phyloP scores from a whole-genome alignment of 148 eudicot species.

The Vaccinium darrowii region DNA sequence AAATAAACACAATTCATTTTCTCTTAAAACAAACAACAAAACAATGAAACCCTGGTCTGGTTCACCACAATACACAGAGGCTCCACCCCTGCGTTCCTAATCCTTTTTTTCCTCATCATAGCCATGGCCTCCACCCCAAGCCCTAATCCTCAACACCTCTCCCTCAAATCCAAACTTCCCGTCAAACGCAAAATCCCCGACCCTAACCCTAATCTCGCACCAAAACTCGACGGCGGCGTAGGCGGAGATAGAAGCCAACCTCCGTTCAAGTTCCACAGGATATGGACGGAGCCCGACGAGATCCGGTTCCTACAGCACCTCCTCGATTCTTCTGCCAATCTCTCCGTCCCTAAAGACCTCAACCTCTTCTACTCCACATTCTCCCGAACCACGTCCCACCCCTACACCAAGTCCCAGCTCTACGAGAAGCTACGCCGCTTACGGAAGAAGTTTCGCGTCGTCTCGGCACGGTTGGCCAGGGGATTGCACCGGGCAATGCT shows the following conservation, averaged over 20 bases:
- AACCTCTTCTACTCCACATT: constrained; percentile 30
- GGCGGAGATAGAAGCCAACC: constrained; percentile 14
- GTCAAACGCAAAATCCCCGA: constrained; percentile 49
- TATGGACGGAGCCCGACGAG: constrained; percentile 56
- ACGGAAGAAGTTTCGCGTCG: constrained; percentile 40
- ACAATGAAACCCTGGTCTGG: background rate
- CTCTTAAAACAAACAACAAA: no score
- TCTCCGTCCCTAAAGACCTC: constrained; percentile 41
- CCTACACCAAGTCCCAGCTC: constrained; percentile 48
- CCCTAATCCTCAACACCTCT: background rate
- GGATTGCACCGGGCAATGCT: constrained; percentile 31
- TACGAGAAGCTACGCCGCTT: constrained; percentile 52
- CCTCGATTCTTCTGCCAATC: constrained; percentile 23
- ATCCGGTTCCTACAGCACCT: constrained; percentile 43
- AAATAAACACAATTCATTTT: no score
- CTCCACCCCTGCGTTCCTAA: background rate
- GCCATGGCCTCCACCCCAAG: constrained; percentile 25
- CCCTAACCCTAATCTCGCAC: constrained; percentile 9
- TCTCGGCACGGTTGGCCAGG: constrained; percentile 29
- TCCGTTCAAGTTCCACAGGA: constrained; percentile 46
- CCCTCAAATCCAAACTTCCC: constrained; percentile 35
- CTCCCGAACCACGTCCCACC: constrained; percentile 35
- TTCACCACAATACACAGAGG: background rate
- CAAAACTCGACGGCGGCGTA: background rate
- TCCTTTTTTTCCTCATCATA: background rate